phyloP scores from a whole-genome alignment of 495 filamentous ascomycete species.

The Glarea lozoyensis region DNA sequence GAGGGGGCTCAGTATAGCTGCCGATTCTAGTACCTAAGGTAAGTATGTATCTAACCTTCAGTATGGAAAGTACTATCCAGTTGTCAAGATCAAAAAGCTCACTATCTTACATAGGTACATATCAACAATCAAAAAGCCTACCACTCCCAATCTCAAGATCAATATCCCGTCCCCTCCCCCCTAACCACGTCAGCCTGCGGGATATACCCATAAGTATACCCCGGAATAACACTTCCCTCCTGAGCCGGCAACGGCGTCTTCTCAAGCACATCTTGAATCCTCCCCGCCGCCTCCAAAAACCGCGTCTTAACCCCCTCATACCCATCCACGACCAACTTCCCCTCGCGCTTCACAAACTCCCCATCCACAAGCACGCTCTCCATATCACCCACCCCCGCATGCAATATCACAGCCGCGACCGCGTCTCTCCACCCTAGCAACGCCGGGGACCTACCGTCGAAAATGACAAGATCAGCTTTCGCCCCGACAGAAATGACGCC shows the following conservation, averaged over 20 bases:
- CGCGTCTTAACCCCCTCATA: conserved; percentile 7
- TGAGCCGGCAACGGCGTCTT: not conserved
- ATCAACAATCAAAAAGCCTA: not conserved
- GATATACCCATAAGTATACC: not conserved
- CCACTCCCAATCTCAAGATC: not conserved
- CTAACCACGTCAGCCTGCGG: conserved; percentile 3
- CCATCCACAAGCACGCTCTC: conserved; percentile 39
- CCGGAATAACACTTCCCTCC: not conserved
- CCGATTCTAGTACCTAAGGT: no score
- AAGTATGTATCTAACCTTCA: no score
- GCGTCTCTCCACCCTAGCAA: conserved; percentile 42
- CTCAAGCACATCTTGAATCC: conserved; percentile 13
- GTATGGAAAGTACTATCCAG: no score
- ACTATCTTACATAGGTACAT: no score
- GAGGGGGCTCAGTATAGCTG: no score
- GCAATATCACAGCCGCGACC: conserved; percentile 42
- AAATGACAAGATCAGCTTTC: conserved; percentile 43
- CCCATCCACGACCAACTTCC: not conserved
- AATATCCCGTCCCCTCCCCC: conserved; percentile 10
- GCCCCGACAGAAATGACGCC: conserved; percentile 35
- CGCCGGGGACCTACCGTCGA: conserved; percentile 32
- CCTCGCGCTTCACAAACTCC: conserved; percentile 29
- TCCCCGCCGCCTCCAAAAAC: conserved; percentile 13
- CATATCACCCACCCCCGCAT: conserved; percentile 38
- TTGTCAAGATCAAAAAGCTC: no score